These are phyloP conservation scores for Aschersonia sp. DNA, from an alignment of 2,329 filamentous ascomycete species.

Conservation along the genomic window DNA sequence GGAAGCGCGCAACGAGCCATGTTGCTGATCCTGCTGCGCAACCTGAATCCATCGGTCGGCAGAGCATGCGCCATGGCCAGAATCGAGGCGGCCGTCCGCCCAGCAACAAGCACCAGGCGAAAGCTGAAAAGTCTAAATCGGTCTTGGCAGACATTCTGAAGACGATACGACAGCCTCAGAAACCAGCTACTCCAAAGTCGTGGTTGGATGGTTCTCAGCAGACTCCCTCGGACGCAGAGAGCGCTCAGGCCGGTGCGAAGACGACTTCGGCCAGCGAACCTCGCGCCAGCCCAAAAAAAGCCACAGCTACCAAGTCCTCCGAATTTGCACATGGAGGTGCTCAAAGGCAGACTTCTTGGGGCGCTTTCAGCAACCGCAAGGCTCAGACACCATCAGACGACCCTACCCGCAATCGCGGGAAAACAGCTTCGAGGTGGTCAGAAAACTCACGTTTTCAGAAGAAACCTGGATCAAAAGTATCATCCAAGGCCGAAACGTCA, in stretches of 20 bases:
- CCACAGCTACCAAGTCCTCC: background rate
- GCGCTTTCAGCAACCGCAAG: slow-evolving; percentile 9
- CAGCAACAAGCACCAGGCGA: slow-evolving; percentile 2
- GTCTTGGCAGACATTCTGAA: slow-evolving; percentile 19
- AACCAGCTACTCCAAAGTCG: slow-evolving; percentile 12
- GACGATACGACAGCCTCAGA: slow-evolving; percentile 11
- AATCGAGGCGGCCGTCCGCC: background rate
- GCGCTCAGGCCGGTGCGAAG: background rate
- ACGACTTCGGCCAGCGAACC: background rate
- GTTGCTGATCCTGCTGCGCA: background rate
- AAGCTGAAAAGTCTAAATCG: slow-evolving; percentile 11
- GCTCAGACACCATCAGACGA: slow-evolving; percentile 2
- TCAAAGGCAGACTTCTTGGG: slow-evolving; percentile 8
- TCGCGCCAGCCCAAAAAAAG: background rate
- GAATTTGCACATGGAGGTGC: slow-evolving; percentile 1
- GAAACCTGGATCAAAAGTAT: background rate
- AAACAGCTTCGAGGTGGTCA: slow-evolving; percentile 6
- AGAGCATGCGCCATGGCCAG: background rate
- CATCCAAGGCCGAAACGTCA: background rate
- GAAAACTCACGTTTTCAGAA: slow-evolving; percentile 6
- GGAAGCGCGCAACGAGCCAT: background rate
- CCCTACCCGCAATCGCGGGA: slow-evolving; percentile 4
- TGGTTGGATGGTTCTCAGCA: slow-evolving; percentile 4
- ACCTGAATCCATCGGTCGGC: background rate
- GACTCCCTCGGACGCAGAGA: too few relatives aligned